Base-by-base conservation (phyloP, 139 green algal species). In the Mesotaenium endlicherianum region DNA sequence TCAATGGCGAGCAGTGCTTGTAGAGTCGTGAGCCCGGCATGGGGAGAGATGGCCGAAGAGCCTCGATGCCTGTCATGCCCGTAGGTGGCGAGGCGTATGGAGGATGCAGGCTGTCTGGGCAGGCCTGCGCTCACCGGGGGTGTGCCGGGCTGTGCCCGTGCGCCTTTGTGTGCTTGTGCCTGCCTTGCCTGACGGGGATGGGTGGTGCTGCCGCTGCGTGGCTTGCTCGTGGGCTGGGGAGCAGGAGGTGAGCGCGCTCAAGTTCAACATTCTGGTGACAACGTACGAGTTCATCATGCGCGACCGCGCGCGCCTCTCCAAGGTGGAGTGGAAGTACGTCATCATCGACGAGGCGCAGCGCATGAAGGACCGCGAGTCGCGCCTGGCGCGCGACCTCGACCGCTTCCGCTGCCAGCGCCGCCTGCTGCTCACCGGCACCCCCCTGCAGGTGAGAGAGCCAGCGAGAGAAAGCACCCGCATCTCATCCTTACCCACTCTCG, bases 311-410 rank as follows among this genome's bases (percentile, higher is more conserved):
- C 39, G 71, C 0, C 75, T 83, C 41, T 84, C 77, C 6, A 82
- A 82, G 72, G 70, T 98, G 42, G 90, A 95, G 20, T 98, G 95
- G 95, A 92, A 95, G 89, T 98, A 98, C 91, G 95, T 99, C 86
- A 93, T 99, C 77, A 97, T 99, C 64, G 96, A 99, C 87, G 96
- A 99, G 90, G 96, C 96, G 41, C 96, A 99, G 91, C 92, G 96
- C 85, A 95, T 98, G 90, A 99, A 98, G 91, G 94, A 97, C 91
- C 83, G 93, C 20, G 84, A 95, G 81, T 90, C 80, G 75, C 92
- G 94, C 86, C 91, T 95, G 67, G 81, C 92, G 38, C 84, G 90
- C 45, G 95, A 96, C 76, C 87, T 98, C 80, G 93, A 96, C 90
- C 84, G 81, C 30, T 96, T 97, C 91, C 85, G 80, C 26, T 87